These are phyloP conservation scores for Zygotorulaspora florentina DNA, from an alignment of 805 yeast species.

Conservation along the genomic window DNA sequence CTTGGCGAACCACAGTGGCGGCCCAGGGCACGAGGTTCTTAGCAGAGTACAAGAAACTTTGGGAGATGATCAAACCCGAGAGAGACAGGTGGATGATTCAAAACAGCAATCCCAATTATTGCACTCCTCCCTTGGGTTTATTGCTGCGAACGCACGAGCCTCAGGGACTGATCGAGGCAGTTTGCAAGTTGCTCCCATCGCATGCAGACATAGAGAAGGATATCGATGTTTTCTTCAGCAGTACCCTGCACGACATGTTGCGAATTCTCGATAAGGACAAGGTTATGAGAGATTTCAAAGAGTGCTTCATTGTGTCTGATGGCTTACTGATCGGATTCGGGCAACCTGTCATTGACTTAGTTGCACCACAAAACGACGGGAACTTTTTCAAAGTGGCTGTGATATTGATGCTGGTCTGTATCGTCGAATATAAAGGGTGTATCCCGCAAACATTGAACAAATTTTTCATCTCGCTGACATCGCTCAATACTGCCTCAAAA, in stretches of 20 bases:
- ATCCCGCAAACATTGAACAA: conserved; percentile 19
- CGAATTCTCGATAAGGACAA: conserved; percentile 18
- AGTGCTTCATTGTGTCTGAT: conserved; percentile 9
- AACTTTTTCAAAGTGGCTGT: conserved; percentile 27
- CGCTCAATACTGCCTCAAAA: conserved; percentile 20
- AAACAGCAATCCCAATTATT: neutral
- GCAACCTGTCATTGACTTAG: conserved; percentile 4
- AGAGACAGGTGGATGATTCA: conserved; percentile 16
- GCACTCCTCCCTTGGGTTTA: conserved; percentile 2
- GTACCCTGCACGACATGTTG: conserved; percentile 18
- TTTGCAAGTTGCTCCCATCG: conserved; percentile 15
- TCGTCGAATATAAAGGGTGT: conserved; percentile 14
- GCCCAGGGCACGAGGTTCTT: conserved; percentile 18
- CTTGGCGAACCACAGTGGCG: conserved; percentile 23
- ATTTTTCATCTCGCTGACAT: conserved; percentile 20
- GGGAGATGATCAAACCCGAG: conserved; percentile 25
- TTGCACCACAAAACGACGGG: conserved; percentile 14
- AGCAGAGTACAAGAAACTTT: conserved; percentile 19
- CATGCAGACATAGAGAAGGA: conserved; percentile 11
- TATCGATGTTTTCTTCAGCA: conserved; percentile 15
- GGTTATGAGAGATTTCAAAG: conserved; percentile 14
- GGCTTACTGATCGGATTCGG: conserved; percentile 4
- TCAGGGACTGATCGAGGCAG: conserved; percentile 7
- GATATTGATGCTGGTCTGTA: conserved; percentile 20
- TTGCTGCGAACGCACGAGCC: conserved; percentile 3